Percentiles rank a stretch among this genome's conserved stretches.
phyloP scores from a whole-genome alignment of 202 grass and related monocot genomes.

The Schoenoplectus tabernaemontani region DNA sequence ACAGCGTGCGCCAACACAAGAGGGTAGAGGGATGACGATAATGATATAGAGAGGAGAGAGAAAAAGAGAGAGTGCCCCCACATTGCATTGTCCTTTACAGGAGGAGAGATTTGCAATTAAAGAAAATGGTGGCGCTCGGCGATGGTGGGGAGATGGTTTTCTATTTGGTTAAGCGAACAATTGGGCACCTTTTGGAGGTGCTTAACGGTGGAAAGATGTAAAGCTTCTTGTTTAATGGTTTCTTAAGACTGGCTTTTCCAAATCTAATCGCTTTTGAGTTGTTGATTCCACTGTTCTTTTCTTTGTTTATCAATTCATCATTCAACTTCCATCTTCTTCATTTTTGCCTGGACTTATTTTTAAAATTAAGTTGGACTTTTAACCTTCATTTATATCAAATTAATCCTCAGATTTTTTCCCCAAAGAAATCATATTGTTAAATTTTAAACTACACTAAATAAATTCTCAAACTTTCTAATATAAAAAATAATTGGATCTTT shows the following conservation, averaged over 20 bases:
- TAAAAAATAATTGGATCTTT: no score
- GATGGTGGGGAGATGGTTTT: conserved; percentile 23
- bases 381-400: no score
- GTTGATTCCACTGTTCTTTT: not conserved
- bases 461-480: no score
- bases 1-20: no score
- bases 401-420: no score
- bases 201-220: conserved; percentile 15
- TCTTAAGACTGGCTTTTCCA: not conserved
- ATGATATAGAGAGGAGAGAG: not conserved
- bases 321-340: no score
- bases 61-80: conserved; percentile 36
- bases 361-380: no score
- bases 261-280: conserved; percentile 7
- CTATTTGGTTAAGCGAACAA: not conserved
- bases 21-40: not conserved
- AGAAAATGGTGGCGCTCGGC: conserved; percentile 33
- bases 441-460: no score
- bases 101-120: conserved; percentile 35
- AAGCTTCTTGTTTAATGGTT: conserved; percentile 12
- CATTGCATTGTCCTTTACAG: conserved; percentile 32
- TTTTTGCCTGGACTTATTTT: no score
- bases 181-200: not conserved
- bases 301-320: not conserved
- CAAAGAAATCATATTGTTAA: no score